Percentiles rank a stretch among this genome's conserved stretches.
Evolutionary conservation across 176 grass and related monocot species (phyloP).

Genomic region (Pharus latifolius): DNA sequence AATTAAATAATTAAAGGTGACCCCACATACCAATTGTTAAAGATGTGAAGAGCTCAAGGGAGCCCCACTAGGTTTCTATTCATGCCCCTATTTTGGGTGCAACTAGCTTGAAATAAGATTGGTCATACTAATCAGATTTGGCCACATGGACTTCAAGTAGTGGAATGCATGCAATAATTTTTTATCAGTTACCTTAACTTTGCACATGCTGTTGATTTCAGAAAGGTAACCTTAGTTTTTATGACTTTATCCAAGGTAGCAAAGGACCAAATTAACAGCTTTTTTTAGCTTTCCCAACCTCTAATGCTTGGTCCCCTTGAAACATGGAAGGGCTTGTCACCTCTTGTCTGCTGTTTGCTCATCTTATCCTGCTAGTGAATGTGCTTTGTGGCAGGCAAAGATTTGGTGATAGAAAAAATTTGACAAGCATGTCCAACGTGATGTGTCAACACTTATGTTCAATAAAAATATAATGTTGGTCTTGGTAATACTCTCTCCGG

Average conservation of each 20-base stretch:
- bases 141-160: neutral
- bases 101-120: conserved; percentile 7
- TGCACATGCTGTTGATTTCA: conserved; percentile 18
- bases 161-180: neutral
- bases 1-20: too few relatives aligned
- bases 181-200: neutral
- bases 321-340: conserved; percentile 29
- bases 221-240: conserved; percentile 23
- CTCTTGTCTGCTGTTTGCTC: conserved; percentile 18
- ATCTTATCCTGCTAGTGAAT: conserved; percentile 7
- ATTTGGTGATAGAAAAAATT: neutral
- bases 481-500: too few relatives aligned
- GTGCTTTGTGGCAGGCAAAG: conserved; percentile 5
- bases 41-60: conserved; percentile 5
- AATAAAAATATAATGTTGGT: too few relatives aligned
- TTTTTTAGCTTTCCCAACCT: conserved; percentile 18
- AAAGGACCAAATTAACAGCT: neutral
- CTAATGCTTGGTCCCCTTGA: conserved; percentile 18
- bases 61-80: neutral
- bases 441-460: neutral
- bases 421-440: neutral
- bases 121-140: conserved; percentile 3
- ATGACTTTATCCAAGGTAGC: conserved; percentile 27
- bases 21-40: neutral
- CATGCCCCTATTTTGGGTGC: neutral